These are phyloP conservation scores for Houttuynia cordata DNA, from an alignment of 164 flowering plant genomes.

Conservation along the genomic window DNA sequence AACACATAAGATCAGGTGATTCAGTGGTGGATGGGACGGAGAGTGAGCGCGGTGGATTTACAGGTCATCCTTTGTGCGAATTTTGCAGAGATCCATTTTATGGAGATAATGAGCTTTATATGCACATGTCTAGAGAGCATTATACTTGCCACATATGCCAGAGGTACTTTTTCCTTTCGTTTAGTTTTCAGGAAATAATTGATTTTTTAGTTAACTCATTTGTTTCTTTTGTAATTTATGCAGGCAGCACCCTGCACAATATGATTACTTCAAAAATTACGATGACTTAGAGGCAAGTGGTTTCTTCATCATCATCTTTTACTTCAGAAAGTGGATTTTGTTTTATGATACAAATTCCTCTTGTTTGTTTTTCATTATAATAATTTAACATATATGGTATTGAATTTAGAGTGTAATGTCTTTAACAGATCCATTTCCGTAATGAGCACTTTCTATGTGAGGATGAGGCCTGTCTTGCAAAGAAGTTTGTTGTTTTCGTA, in stretches of 20 bases:
- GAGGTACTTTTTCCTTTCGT: constrained; percentile 31
- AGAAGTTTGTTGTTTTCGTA: constrained; percentile 72
- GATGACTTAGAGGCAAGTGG: constrained; percentile 76
- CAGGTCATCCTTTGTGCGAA: constrained; percentile 86
- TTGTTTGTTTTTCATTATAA: neutral
- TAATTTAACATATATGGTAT: neutral
- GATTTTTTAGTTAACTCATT: neutral
- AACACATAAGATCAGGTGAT: constrained; percentile 72
- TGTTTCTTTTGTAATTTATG: constrained; percentile 6
- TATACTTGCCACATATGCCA: constrained; percentile 90
- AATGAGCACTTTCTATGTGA: constrained; percentile 82
- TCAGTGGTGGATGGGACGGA: constrained; percentile 94
- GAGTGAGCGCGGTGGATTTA: constrained; percentile 89
- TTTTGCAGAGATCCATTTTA: constrained; percentile 77
- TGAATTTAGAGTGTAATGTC: neutral
- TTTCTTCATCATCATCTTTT: neutral
- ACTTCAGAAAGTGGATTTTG: neutral
- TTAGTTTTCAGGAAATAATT: neutral
- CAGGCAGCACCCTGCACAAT: constrained; percentile 92
- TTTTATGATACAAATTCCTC: no score
- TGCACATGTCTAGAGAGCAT: constrained; percentile 90
- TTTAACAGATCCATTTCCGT: constrained; percentile 72
- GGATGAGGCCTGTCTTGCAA: constrained; percentile 78
- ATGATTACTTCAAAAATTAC: constrained; percentile 78
- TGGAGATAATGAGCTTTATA: constrained; percentile 88